phyloP scores from a whole-genome alignment of 257 asterid genomes.

The Penstemon eatonii region DNA sequence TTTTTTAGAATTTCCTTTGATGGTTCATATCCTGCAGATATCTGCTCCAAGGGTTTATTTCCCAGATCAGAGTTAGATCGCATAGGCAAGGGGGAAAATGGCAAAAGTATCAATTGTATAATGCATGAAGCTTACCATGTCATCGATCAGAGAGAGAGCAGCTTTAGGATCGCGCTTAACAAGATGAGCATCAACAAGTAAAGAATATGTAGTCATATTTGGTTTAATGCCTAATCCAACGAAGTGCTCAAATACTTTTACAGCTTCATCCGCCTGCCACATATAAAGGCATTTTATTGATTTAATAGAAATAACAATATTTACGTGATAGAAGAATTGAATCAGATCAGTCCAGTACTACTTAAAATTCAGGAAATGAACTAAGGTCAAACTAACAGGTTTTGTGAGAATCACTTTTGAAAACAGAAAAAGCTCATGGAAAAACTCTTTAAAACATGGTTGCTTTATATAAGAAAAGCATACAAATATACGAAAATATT shows the following conservation, averaged over 20 bases:
- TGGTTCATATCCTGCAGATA: slow-evolving; percentile 63
- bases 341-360: neutral
- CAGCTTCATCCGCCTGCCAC: slow-evolving; percentile 92
- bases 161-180: slow-evolving; percentile 65
- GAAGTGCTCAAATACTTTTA: slow-evolving; percentile 79
- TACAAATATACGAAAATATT: slow-evolving; percentile 5
- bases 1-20: slow-evolving; percentile 66
- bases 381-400: slow-evolving; percentile 6
- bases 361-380: slow-evolving; percentile 1
- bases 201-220: slow-evolving; percentile 66
- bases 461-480: slow-evolving; percentile 7
- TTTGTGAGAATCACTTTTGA: neutral
- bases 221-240: slow-evolving; percentile 67
- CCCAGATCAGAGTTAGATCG: slow-evolving; percentile 13
- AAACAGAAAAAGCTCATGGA: neutral
- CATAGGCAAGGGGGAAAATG: neutral
- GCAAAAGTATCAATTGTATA: neutral
- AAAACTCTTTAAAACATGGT: neutral
- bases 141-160: slow-evolving; percentile 64
- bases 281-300: slow-evolving; percentile 23
- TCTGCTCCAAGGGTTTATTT: slow-evolving; percentile 41
- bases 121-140: slow-evolving; percentile 61
- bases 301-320: slow-evolving; percentile 18
- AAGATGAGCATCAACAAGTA: slow-evolving; percentile 82
- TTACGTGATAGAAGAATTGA: slow-evolving; percentile 6